Percentiles rank a stretch among this genome's conserved stretches.
phyloP scores from a whole-genome alignment of 495 filamentous ascomycete genomes.

The Coniosporium apollinis region DNA sequence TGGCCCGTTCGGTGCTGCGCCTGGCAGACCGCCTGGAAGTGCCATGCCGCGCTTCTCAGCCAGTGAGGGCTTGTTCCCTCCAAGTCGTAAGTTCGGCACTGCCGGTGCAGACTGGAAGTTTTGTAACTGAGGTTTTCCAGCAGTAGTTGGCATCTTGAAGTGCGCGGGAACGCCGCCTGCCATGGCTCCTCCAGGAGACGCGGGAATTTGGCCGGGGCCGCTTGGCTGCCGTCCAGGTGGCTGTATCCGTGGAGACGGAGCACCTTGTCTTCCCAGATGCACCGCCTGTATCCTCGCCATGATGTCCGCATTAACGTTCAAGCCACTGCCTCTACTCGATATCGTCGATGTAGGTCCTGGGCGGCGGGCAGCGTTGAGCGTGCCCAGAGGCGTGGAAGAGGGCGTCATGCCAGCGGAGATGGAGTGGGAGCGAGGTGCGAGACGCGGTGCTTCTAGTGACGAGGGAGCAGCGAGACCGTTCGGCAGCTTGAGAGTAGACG shows the following conservation, averaged over 20 bases:
- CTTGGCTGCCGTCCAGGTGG: slow-evolving; percentile 10
- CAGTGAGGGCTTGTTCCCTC: slow-evolving; percentile 29
- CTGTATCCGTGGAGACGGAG: no score
- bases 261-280: slow-evolving; percentile 45
- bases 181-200: neutral
- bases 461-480: neutral
- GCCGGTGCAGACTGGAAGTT: slow-evolving; percentile 20
- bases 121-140: slow-evolving; percentile 13
- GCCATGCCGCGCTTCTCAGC: slow-evolving; percentile 23
- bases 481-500: neutral
- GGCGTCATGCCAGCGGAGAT: slow-evolving; percentile 36
- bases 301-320: slow-evolving; percentile 45
- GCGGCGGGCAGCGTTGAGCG: slow-evolving; percentile 61
- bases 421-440: slow-evolving; percentile 15
- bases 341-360: slow-evolving; percentile 34
- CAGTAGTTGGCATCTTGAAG: slow-evolving; percentile 12
- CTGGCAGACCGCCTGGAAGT: slow-evolving; percentile 23
- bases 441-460: slow-evolving; percentile 4
- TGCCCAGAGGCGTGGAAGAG: slow-evolving; percentile 66
- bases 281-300: slow-evolving; percentile 69
- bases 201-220: neutral
- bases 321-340: slow-evolving; percentile 34
- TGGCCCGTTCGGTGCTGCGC: slow-evolving; percentile 9
- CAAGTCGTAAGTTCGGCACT: slow-evolving; percentile 14
- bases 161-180: slow-evolving; percentile 16